Percentiles rank a stretch among this genome's conserved stretches.
Conservation (phyloP, 495 filamentous ascomycete genomes). For the Pyrenopolyporus hunteri region DNA sequence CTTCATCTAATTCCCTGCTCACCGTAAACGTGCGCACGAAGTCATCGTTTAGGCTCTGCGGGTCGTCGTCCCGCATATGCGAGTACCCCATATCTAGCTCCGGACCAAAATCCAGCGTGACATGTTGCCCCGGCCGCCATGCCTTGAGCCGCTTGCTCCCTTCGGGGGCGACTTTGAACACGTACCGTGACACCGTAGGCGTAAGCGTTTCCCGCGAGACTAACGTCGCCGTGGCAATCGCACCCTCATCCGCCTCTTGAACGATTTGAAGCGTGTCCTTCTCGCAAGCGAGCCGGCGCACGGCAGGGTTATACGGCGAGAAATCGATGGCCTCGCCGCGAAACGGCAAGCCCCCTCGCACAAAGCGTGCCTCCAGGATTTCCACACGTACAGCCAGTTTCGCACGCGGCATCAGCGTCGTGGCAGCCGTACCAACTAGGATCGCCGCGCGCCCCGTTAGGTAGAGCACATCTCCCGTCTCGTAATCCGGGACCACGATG, state of each 20-base stretch:
- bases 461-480: constrained; percentile 72
- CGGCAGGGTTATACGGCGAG: constrained; percentile 70
- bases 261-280: too few relatives aligned
- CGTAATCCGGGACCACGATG: constrained; percentile 72
- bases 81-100: constrained; percentile 73
- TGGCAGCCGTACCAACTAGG: constrained; percentile 65
- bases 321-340: constrained; percentile 61
- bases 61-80: constrained; percentile 83
- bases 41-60: constrained; percentile 79
- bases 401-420: constrained; percentile 65
- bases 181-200: constrained; percentile 66
- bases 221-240: constrained; percentile 54
- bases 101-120: constrained; percentile 70
- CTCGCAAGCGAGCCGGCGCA: constrained; percentile 44
- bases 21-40: constrained; percentile 82
- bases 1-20: constrained; percentile 51
- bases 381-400: constrained; percentile 74
- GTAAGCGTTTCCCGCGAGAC: constrained; percentile 62
- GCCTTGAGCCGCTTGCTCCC: not conserved
- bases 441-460: constrained; percentile 69
- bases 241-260: constrained; percentile 6
- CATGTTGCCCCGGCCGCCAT: constrained; percentile 75
- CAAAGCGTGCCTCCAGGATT: constrained; percentile 63
- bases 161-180: constrained; percentile 57
- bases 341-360: constrained; percentile 69